Base-by-base conservation (phyloP, 2,329 filamentous ascomycete species). In the Zymoseptoria ardabiliae region DNA sequence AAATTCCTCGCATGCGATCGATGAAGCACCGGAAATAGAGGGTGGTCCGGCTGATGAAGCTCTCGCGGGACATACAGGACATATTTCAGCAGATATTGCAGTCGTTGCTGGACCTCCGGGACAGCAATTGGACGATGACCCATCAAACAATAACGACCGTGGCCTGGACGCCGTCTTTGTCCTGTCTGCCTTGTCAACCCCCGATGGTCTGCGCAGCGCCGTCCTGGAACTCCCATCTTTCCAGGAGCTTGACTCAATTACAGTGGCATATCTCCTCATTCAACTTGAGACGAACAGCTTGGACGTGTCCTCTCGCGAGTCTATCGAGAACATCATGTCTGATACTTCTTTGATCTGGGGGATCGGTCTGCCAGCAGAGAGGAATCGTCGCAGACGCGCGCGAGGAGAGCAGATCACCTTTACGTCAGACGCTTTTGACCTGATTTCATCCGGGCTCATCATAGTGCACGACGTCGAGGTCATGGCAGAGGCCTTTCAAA, bases 401-500 rank as follows among this genome's bases (percentile, higher is more conserved):
- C 60, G 63, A 5, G 58, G 60, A 5, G 63, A 66, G 35, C 22
- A 51, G 13, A 56, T 65, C 35, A 55, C 57, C 2, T 66, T 66
- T 41, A 57, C 45, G 4, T 55, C 61, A 8, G 58, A 64, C 30
- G 59, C 61, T n/a, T 54, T 54, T 13, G 58, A 62, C 5, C 56
- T 61, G 48, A 58, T 61, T 19, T 49, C 23, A 10, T 54, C 54
- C 13, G 58, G 59, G 3, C 57, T 60, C 2, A 48, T 58, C 54
- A 56, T 63, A 3, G 54, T 65, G 5, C 63, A 67, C 52, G 64
- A 68, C 35, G 61, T 68, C 22, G 70, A 72, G 51, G 52, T 69
- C 45, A 69, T 72, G 68, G 69, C 69, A 4, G 68, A 71, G 25
- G 63, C 63, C 9, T 72, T 67, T 55, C 65, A 69, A 51, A 69